Base-by-base conservation (phyloP, 345 rosid genomes). In the Hirschfeldia incana region DNA sequence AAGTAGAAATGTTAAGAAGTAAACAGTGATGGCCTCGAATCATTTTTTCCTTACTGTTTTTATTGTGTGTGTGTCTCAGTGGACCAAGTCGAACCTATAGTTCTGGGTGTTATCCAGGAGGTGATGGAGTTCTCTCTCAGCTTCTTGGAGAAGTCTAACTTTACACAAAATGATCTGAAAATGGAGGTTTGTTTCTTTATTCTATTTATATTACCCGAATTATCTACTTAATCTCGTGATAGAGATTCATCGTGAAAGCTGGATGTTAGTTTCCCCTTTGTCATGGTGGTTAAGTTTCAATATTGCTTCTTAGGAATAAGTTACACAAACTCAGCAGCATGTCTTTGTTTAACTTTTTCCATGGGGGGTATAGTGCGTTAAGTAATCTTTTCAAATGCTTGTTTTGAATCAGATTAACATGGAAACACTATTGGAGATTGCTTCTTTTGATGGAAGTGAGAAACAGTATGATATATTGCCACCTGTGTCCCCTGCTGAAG, bases 41-140 rank as follows among this genome's bases (percentile, higher is more conserved):
- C 42, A 12, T 57, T 42, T 61, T 77, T 77, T 53, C 12, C 57
- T 49, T 42, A 62, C 70, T 62, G n/a, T 21, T 57, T n/a, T 60
- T 37, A 59, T 72, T 75, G 29, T 62, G 69, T 49, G 79, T 58
- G 76, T 75, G 65, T 70, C 15, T 65, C 79, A 95, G 98, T 87
- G 85, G 96, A 90, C 65, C 94, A 90, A 77, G 86, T 85, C 37
- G 98, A 90, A 46, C 90, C 89, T 5, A 73, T 87, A 73, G 75
- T 93, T 60, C 81, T 95, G 76, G 93, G 88, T 0, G 88, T 93
- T 5, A 80, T 82, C 78, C 91, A 87, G 58, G 86, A 88, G 79
- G 81, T 88, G 76, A 78, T 95, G 83, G 97, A 93, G 72, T 95
- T 95, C 84, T 86, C 90, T 33, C 84, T 95, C 83, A 80, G 85